Evolutionary conservation across 1,139 yeast species (phyloP).

Genomic region (Ogataea hybrid): DNA sequence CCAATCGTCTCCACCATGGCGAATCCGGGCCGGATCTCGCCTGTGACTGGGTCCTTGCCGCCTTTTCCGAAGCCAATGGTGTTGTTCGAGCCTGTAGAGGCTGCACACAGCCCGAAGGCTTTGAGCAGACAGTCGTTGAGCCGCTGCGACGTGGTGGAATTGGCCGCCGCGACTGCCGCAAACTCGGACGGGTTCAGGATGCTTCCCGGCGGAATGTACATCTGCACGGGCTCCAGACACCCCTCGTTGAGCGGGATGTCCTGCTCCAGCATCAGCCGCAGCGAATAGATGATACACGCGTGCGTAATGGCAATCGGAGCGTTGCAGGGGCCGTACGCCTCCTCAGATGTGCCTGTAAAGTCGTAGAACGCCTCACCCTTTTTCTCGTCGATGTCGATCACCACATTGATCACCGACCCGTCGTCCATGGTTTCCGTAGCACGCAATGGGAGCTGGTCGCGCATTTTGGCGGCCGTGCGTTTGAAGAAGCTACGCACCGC

Average conservation of each 20-base stretch:
- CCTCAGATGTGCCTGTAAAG: conserved; percentile 46
- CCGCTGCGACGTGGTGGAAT: conserved; percentile 43
- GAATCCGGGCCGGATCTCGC: conserved; percentile 37
- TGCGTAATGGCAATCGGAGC: conserved; percentile 39
- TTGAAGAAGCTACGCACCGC: conserved; percentile 30
- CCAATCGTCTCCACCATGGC: conserved; percentile 43
- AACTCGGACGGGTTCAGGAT: conserved; percentile 38
- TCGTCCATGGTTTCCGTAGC: conserved; percentile 45
- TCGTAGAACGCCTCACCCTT: conserved; percentile 44
- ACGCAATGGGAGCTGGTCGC: conserved; percentile 19
- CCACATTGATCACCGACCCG: conserved; percentile 41
- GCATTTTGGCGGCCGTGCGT: conserved; percentile 20
- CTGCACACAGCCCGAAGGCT: conserved; percentile 40
- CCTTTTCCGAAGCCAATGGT: conserved; percentile 42
- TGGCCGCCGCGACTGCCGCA: conserved; percentile 43
- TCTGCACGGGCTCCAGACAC: conserved; percentile 38
- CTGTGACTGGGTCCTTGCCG: conserved; percentile 32
- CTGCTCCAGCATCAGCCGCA: conserved; percentile 38
- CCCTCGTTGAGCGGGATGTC: conserved; percentile 44
- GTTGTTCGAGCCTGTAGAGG: conserved; percentile 39
- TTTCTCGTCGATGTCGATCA: conserved; percentile 36
- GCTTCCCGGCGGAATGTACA: conserved; percentile 37
- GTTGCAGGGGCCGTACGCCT: conserved; percentile 38
- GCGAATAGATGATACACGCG: conserved; percentile 38
- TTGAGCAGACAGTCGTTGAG: conserved; percentile 37